Percentiles rank a stretch among this genome's conserved stretches.
phyloP scores from a whole-genome alignment of 2,329 filamentous ascomycete species.

The Trichoderma oligosporum region DNA sequence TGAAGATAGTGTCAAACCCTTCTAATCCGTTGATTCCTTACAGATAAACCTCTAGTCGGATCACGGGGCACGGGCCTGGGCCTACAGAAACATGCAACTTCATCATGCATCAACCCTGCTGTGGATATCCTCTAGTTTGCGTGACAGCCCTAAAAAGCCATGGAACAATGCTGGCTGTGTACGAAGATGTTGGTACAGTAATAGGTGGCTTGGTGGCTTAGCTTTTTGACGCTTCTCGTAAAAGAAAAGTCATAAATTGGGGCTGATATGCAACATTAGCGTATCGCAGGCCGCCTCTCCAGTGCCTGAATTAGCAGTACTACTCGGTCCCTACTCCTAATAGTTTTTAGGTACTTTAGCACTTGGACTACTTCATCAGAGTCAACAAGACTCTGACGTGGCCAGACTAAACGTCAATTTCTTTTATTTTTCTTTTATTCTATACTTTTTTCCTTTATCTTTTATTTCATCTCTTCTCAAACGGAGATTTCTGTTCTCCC shows the following conservation, averaged over 20 bases:
- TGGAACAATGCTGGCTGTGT: slow-evolving; percentile 10
- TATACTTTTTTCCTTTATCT: not conserved
- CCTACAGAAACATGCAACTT: not conserved
- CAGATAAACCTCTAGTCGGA: not conserved
- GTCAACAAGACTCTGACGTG: no score
- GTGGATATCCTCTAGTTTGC: not conserved
- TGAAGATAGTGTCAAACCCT: not conserved
- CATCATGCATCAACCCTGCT: not conserved
- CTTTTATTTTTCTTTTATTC: not conserved
- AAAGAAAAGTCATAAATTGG: slow-evolving; percentile 7
- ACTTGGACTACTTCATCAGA: no score
- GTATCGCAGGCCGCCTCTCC: slow-evolving; percentile 8
- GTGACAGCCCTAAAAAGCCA: not conserved
- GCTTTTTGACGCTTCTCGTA: slow-evolving; percentile 2
- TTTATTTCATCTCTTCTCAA: no score
- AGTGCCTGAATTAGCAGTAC: slow-evolving; percentile 7
- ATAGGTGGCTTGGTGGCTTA: slow-evolving; percentile 16
- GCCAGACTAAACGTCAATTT: no score
- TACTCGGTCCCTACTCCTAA: no score
- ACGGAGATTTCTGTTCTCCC: no score
- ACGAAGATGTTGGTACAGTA: no score
- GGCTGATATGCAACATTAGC: slow-evolving; percentile 11
- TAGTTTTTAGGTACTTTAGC: no score
- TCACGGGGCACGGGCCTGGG: no score
- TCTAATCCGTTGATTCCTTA: not conserved